These are phyloP conservation scores for Salix arbutifolia DNA, from an alignment of 345 rosid genomes.

Conservation along the genomic window DNA sequence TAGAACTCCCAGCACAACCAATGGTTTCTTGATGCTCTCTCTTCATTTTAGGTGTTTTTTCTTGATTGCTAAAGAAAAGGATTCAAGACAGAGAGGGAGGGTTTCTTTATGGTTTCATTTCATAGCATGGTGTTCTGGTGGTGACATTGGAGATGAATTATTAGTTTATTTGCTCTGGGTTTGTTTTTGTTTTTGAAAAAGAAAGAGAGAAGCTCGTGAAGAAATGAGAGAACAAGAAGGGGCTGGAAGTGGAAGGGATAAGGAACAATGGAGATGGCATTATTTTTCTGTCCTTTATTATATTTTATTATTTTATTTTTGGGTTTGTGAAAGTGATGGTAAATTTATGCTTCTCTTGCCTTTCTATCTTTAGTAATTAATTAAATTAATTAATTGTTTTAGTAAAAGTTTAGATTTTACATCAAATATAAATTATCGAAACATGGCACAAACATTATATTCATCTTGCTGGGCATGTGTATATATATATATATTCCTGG, in stretches of 20 bases:
- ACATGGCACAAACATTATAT: no score
- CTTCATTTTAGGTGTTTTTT: conserved; percentile 37
- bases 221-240: conserved; percentile 14
- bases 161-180: background rate
- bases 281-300: background rate
- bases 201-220: background rate
- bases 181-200: background rate
- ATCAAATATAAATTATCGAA: no score
- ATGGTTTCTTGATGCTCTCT: conserved; percentile 40
- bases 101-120: background rate
- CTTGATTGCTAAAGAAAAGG: background rate
- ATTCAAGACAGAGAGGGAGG: background rate
- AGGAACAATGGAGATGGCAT: conserved; percentile 34
- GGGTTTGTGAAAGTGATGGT: background rate
- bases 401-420: no score
- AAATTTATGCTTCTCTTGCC: background rate
- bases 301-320: background rate
- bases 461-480: no score
- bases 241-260: conserved; percentile 38
- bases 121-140: background rate
- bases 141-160: conserved; percentile 2
- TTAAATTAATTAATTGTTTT: no score
- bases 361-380: background rate
- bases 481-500: no score
- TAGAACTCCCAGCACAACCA: conserved; percentile 16